A percentile compares a stretch with the other conserved stretches of the same genome.
phyloP scores from a whole-genome alignment of 1,284 basidiomycete species.

The Schizophyllum commune region DNA sequence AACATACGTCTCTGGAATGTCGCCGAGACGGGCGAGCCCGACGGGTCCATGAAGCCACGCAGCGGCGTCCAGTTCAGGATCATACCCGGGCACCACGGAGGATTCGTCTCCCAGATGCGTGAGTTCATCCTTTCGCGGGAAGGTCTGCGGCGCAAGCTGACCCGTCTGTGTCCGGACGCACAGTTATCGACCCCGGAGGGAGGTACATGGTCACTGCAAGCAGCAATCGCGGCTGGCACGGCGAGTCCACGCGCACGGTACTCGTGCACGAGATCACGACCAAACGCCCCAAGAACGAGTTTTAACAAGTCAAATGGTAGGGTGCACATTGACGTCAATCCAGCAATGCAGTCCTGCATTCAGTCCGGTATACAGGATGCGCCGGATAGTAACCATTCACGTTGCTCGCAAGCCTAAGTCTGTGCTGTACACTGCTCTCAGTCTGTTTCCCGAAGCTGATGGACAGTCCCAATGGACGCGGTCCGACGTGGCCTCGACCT shows the following conservation, averaged over 20 bases:
- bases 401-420: background rate
- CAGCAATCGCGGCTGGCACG: conserved; percentile 93
- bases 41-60: conserved; percentile 48
- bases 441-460: background rate
- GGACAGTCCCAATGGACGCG: background rate
- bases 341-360: too few species aligned
- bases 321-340: too few species aligned
- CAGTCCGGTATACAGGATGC: background rate
- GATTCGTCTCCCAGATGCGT: conserved; percentile 88
- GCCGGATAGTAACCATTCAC: background rate
- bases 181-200: conserved; percentile 83
- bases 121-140: conserved; percentile 22
- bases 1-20: conserved; percentile 95
- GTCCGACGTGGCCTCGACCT: background rate
- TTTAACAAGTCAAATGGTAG: background rate
- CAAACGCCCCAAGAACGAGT: background rate
- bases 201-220: conserved; percentile 87
- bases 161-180: conserved; percentile 12
- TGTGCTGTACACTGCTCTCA: background rate
- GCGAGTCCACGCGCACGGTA: conserved; percentile 82
- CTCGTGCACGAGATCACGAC: conserved; percentile 80
- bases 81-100: conserved; percentile 94
- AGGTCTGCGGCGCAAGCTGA: background rate
- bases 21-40: conserved; percentile 63
- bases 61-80: conserved; percentile 86